Evolutionary conservation across 352 stramenopile species (phyloP), one percentile per base, ranked within the genome.

Genomic region (Pythium dissotocum): DNA sequence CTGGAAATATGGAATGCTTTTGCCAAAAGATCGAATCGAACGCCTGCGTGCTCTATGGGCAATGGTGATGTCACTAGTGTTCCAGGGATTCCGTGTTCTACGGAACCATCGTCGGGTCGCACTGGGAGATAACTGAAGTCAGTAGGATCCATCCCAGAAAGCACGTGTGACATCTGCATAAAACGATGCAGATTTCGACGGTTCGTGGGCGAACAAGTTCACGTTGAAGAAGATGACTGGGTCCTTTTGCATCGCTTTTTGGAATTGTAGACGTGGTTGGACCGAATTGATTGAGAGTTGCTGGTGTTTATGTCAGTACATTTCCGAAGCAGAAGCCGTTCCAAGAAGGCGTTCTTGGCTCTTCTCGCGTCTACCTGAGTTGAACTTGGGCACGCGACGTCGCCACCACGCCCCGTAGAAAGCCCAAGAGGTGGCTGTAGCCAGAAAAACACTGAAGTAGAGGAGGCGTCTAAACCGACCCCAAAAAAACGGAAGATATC

Each of bases 361-460:
- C 26, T 53, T 63, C 53, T 26, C 46, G 63, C 18, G 49, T 66
- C 58, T 63, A 67, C 58, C 49, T 52, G 48, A 53, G 59, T 72
- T 72, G 66, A 72, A 72, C 66, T 72, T 72, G 0, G 53, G 53
- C 21, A 60, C 42, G 48, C 48, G 44, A 42, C 63, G 62, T 36
- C 33, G 55, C 44, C 46, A 55, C 55, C 21, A 24, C 21, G 36
- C 56, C 51, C 51, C 55, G 36, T 49, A 21, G 38, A 62, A 61
- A 54, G 36, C 48, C 14, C 21, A 51, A 26, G 18, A 51, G 18
- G 42, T 51, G 42, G 42, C 42, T 51, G 13, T 8, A 51, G 14
- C 4, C 42, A 2, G 18, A 51, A 51, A 51, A 51, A 4, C 21
- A 51, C 42, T 51, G 42, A 51, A 51, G 42, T 7, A 0, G 42